Percentiles rank a stretch among this genome's conserved stretches.
These are phyloP conservation scores for Aegilops bicornis DNA, from an alignment of 176 grass and related monocot species.

Conservation along the genomic window DNA sequence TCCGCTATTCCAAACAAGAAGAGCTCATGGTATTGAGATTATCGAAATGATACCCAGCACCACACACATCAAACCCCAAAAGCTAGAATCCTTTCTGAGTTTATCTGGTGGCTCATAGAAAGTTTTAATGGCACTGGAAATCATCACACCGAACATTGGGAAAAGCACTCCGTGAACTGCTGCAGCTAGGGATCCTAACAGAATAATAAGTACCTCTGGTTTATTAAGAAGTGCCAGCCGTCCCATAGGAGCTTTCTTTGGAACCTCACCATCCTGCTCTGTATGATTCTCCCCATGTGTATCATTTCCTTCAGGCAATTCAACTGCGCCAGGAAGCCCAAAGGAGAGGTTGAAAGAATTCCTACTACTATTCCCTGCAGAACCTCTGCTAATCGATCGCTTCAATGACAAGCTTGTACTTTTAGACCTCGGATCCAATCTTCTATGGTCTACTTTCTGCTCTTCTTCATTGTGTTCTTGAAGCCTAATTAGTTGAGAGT, in stretches of 20 bases:
- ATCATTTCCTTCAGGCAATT: constrained; percentile 35
- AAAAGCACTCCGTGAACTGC: constrained; percentile 71
- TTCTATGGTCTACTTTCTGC: constrained; percentile 16
- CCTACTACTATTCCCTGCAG: constrained; percentile 45
- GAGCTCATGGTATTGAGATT: constrained; percentile 56
- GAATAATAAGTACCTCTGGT: constrained; percentile 69
- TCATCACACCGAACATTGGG: constrained; percentile 68
- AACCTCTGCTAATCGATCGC: constrained; percentile 53
- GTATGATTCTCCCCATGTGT: constrained; percentile 17
- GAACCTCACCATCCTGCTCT: constrained; percentile 25
- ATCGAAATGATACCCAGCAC: constrained; percentile 56
- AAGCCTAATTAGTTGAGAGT: constrained; percentile 60
- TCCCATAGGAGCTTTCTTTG: constrained; percentile 53
- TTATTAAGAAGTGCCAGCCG: constrained; percentile 73
- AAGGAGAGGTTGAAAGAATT: constrained; percentile 48
- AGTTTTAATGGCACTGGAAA: constrained; percentile 58
- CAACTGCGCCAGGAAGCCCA: constrained; percentile 27
- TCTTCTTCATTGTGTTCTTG: constrained; percentile 61
- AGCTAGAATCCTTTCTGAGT: constrained; percentile 65
- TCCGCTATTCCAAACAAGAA: constrained; percentile 84
- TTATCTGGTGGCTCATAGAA: constrained; percentile 66
- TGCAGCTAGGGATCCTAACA: constrained; percentile 74
- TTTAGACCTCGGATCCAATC: constrained; percentile 43
- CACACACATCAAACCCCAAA: constrained; percentile 85
- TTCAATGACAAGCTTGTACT: constrained; percentile 57